A percentile compares a stretch with the other conserved stretches of the same genome.
Evolutionary conservation across 495 filamentous ascomycete genomes (phyloP).

Genomic region (Neurospora intermedia): DNA sequence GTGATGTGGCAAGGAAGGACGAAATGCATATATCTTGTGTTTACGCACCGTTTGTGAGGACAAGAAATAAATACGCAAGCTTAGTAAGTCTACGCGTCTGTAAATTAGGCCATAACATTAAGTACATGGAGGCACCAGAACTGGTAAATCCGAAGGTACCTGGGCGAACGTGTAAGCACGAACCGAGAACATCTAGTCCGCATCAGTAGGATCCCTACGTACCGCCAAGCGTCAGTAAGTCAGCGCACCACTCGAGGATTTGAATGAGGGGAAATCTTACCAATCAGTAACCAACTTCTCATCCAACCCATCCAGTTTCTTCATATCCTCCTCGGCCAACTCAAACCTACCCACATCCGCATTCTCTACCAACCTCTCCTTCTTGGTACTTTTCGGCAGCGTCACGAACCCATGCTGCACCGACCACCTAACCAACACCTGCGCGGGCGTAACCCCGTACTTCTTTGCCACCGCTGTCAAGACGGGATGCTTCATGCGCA

Average conservation of each 20-base stretch:
- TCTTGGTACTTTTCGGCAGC: constrained; percentile 60
- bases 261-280: constrained; percentile 18
- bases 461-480: constrained; percentile 43
- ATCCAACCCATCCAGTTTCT: constrained; percentile 52
- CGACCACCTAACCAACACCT: constrained; percentile 55
- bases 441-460: constrained; percentile 48
- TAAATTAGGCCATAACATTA: not conserved
- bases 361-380: constrained; percentile 53
- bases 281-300: constrained; percentile 54
- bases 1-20: not conserved
- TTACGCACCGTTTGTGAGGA: not conserved
- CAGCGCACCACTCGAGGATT: not conserved
- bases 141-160: not conserved
- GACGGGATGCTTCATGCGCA: constrained; percentile 43
- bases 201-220: not conserved
- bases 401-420: constrained; percentile 64
- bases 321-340: constrained; percentile 53
- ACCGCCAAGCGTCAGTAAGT: not conserved
- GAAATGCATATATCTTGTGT: not conserved
- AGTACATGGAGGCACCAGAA: not conserved
- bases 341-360: constrained; percentile 56
- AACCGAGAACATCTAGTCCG: not conserved
- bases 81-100: no score
- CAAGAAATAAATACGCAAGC: not conserved
- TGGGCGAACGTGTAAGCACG: not conserved